These are phyloP conservation scores for Fagopyrum homotropicum DNA, from an alignment of 148 eudicot species.

Conservation along the genomic window DNA sequence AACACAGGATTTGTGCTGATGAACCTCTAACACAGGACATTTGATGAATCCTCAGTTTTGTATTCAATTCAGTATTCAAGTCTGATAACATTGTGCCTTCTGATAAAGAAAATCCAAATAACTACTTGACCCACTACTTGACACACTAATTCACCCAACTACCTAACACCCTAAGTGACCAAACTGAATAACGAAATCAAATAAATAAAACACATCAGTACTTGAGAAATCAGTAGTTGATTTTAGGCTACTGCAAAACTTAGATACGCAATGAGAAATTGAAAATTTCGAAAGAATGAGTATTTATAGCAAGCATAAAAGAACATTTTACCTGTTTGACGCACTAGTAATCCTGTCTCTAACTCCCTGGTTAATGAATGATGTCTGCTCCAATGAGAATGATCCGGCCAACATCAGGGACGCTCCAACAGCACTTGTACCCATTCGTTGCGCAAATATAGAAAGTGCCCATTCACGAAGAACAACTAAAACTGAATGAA, in stretches of 20 bases:
- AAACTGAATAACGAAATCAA: too few species aligned
- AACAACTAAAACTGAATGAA: slow-evolving; percentile 69
- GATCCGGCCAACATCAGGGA: slow-evolving; percentile 75
- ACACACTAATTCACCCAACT: too few species aligned
- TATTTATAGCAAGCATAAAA: neutral
- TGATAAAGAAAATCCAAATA: too few species aligned
- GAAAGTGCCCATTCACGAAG: slow-evolving; percentile 92
- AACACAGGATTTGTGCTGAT: too few species aligned
- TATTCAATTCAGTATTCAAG: neutral
- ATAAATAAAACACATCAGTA: too few species aligned
- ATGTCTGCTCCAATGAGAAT: slow-evolving; percentile 52
- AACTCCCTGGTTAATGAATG: slow-evolving; percentile 61
- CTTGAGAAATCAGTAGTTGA: too few species aligned
- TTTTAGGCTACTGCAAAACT: too few species aligned
- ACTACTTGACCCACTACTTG: too few species aligned
- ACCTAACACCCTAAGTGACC: too few species aligned
- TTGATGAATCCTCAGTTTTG: neutral
- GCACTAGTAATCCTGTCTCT: slow-evolving; percentile 93
- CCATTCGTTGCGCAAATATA: slow-evolving; percentile 68
- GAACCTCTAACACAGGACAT: too few species aligned
- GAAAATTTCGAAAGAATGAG: neutral
- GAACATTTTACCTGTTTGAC: slow-evolving; percentile 57
- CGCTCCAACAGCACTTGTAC: slow-evolving; percentile 80
- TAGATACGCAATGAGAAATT: too few species aligned
- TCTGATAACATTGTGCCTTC: too few species aligned